Conservation (phyloP, 2,329 filamentous ascomycete species). For the Diaporthe sp. region DNA sequence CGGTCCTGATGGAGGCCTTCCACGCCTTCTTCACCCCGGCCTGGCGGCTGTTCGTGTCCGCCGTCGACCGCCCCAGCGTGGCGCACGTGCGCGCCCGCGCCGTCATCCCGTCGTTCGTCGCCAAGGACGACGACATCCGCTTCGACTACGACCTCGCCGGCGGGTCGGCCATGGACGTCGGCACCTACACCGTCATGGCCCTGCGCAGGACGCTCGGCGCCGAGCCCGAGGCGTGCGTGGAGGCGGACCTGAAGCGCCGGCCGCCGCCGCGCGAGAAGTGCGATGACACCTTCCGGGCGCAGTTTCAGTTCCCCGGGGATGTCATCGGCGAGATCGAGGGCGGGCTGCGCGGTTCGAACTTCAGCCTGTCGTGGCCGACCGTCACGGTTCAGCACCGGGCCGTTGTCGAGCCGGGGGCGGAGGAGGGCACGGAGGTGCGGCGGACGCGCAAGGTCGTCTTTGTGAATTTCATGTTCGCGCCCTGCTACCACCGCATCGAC, state of each 20-base stretch:
- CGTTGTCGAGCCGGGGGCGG: slow-evolving; percentile 45
- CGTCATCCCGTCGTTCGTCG: slow-evolving; percentile 49
- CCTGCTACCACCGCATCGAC: slow-evolving; percentile 53
- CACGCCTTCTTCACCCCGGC: slow-evolving; percentile 66
- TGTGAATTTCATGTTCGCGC: slow-evolving; percentile 46
- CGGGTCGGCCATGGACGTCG: slow-evolving; percentile 56
- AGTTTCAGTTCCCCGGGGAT: slow-evolving; percentile 57
- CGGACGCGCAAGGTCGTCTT: slow-evolving; percentile 48
- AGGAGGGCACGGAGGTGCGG: slow-evolving; percentile 44
- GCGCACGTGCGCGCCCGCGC: slow-evolving; percentile 50
- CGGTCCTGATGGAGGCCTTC: slow-evolving; percentile 66
- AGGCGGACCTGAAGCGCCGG: slow-evolving; percentile 48
- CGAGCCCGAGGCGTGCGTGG: slow-evolving; percentile 55
- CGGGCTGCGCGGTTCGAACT: slow-evolving; percentile 45
- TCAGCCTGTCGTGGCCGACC: slow-evolving; percentile 42
- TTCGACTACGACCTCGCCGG: slow-evolving; percentile 58
- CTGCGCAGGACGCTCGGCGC: slow-evolving; percentile 56
- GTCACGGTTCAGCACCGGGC: slow-evolving; percentile 43
- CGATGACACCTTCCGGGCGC: slow-evolving; percentile 52
- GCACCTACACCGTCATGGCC: slow-evolving; percentile 56
- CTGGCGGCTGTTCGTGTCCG: slow-evolving; percentile 57
- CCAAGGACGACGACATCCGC: slow-evolving; percentile 57
- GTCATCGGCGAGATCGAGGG: slow-evolving; percentile 50
- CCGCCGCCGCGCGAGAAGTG: slow-evolving; percentile 48
- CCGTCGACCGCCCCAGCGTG: slow-evolving; percentile 56